Evolutionary conservation across 129 eudicot species (phyloP).

Genomic region (Escallonia rubra): DNA sequence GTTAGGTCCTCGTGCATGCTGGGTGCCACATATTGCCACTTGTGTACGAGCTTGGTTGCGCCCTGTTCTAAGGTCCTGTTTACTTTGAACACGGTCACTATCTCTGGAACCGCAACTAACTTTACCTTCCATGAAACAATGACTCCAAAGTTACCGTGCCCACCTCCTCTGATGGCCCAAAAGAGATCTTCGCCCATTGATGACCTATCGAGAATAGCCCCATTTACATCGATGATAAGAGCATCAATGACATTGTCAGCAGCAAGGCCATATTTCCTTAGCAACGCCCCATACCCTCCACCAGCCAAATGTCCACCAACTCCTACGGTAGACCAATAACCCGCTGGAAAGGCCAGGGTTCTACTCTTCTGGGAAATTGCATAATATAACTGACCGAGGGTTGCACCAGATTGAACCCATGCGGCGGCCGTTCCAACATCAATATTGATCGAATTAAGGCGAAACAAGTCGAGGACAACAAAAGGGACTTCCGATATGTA

Average conservation of each 20-base stretch:
- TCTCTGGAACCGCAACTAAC: conserved; percentile 58
- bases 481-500: conserved; percentile 44
- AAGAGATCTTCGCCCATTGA: conserved; percentile 83
- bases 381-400: conserved; percentile 49
- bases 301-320: conserved; percentile 84
- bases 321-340: conserved; percentile 70
- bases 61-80: conserved; percentile 39
- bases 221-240: conserved; percentile 47
- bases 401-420: conserved; percentile 70
- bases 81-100: conserved; percentile 56
- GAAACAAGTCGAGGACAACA: conserved; percentile 50
- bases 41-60: conserved; percentile 42
- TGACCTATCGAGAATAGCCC: conserved; percentile 43
- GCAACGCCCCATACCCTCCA: conserved; percentile 73
- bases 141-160: conserved; percentile 71
- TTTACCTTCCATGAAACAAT: conserved; percentile 69
- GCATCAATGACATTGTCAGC: conserved; percentile 73
- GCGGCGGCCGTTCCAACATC: conserved; percentile 37
- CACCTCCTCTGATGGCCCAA: conserved; percentile 82
- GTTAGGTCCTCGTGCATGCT: conserved; percentile 45
- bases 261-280: conserved; percentile 74
- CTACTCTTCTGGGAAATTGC: conserved; percentile 62
- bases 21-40: conserved; percentile 55
- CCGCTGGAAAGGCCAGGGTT: conserved; percentile 55
- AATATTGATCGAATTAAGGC: conserved; percentile 45